phyloP scores from a whole-genome alignment of 768 basidiomycete species.

The Hygrocybe coccinea region DNA sequence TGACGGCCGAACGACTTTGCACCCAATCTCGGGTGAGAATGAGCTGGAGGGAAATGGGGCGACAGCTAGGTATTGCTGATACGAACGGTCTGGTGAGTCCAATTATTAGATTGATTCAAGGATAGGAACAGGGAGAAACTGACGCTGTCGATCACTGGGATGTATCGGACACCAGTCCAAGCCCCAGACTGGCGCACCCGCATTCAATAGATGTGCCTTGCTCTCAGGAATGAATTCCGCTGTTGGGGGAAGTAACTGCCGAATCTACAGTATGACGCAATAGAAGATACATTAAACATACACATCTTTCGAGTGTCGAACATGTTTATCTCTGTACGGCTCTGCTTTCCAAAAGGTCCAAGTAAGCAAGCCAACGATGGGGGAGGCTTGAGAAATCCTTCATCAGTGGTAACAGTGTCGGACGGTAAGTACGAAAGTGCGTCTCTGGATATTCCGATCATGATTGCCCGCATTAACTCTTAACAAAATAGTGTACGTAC shows the following conservation, averaged over 20 bases:
- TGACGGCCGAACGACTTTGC: conserved; percentile 48
- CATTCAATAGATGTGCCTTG: conserved; percentile 69
- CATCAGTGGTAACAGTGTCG: conserved; percentile 44
- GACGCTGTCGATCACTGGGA: conserved; percentile 50
- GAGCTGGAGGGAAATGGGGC: conserved; percentile 63
- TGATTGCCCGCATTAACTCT: not conserved
- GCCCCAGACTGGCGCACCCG: conserved; percentile 87
- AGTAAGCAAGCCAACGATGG: conserved; percentile 58
- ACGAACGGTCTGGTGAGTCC: conserved; percentile 40
- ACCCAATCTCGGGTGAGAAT: conserved; percentile 63
- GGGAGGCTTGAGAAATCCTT: conserved; percentile 47
- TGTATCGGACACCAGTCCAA: conserved; percentile 91
- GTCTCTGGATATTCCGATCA: conserved; percentile 37
- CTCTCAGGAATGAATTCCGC: conserved; percentile 57
- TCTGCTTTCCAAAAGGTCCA: conserved; percentile 58
- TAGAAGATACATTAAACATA: conserved; percentile 28
- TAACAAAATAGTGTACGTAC: conserved; percentile 38
- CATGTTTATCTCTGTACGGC: conserved; percentile 43
- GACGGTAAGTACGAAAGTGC: conserved; percentile 58
- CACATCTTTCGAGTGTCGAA: conserved; percentile 57
- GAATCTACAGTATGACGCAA: not conserved
- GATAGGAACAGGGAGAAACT: conserved; percentile 12
- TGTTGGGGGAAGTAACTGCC: conserved; percentile 24
- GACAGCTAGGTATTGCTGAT: conserved; percentile 80
- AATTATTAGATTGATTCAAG: not conserved